phyloP scores from a whole-genome alignment of 106 monocot genomes.

The Xerophyta viscosa region DNA sequence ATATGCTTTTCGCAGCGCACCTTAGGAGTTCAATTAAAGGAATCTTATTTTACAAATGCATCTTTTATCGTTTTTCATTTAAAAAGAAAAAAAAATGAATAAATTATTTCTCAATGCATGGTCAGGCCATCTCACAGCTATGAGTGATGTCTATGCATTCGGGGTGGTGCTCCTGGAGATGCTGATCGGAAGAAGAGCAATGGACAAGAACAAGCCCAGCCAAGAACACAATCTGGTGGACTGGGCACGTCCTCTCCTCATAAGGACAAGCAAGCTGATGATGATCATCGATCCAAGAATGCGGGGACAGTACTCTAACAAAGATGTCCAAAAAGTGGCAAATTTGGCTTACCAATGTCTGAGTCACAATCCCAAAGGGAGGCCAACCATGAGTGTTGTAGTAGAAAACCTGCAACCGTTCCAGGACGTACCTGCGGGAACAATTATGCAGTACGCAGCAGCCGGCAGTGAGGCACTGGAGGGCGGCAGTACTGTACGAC shows the following conservation, averaged over 20 bases:
- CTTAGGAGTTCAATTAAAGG: no score
- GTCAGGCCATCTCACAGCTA: constrained; percentile 62
- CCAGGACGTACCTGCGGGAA: not conserved
- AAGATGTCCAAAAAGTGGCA: constrained; percentile 23
- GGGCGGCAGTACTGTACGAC: no score
- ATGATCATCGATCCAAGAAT: constrained; percentile 57
- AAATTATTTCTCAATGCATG: not conserved
- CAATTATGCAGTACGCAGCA: not conserved
- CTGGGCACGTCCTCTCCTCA: constrained; percentile 50
- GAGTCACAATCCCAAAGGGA: constrained; percentile 42
- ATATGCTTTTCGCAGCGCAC: no score
- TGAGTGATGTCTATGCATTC: constrained; percentile 65
- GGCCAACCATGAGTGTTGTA: constrained; percentile 50
- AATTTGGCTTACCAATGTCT: constrained; percentile 53
- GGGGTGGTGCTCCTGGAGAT: constrained; percentile 76
- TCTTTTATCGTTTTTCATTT: not conserved
- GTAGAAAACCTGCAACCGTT: constrained; percentile 32
- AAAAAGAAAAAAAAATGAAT: not conserved
- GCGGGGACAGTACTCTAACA: constrained; percentile 44
- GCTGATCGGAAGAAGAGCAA: constrained; percentile 43
- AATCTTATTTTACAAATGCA: not conserved
- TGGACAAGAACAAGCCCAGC: constrained; percentile 40
- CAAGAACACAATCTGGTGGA: constrained; percentile 46
- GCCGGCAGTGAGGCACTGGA: no score
- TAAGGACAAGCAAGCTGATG: constrained; percentile 35